A percentile compares a stretch with the other conserved stretches of the same genome.
Conservation (phyloP, 2,329 filamentous ascomycete genomes). For the Hypoxylon sp. region DNA sequence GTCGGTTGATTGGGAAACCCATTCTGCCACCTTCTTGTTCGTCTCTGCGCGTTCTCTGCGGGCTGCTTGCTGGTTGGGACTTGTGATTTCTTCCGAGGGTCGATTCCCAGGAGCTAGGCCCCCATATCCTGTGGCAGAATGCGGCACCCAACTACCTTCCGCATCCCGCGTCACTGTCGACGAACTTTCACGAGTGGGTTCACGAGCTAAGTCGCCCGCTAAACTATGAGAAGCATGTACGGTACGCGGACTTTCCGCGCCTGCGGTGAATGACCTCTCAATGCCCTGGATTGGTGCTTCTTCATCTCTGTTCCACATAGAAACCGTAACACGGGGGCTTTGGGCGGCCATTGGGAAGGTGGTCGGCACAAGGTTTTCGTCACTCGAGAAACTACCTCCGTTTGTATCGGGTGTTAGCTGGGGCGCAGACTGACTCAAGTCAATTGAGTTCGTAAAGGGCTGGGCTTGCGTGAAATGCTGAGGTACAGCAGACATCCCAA, state of each 20-base stretch:
- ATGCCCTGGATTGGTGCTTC: slow-evolving; percentile 53
- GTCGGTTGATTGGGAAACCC: slow-evolving; percentile 56
- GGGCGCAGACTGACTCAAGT: slow-evolving; percentile 49
- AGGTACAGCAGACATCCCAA: slow-evolving; percentile 53
- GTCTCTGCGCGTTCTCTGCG: slow-evolving; percentile 58
- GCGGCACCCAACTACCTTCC: slow-evolving; percentile 57
- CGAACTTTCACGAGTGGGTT: slow-evolving; percentile 37
- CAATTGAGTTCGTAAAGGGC: slow-evolving; percentile 48
- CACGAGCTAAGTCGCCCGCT: slow-evolving; percentile 54
- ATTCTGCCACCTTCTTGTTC: slow-evolving; percentile 63
- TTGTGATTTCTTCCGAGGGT: slow-evolving; percentile 57
- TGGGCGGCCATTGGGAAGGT: slow-evolving; percentile 58
- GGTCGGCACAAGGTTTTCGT: slow-evolving; percentile 59
- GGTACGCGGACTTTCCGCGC: slow-evolving; percentile 53
- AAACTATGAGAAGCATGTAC: slow-evolving; percentile 52
- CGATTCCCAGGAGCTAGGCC: slow-evolving; percentile 63
- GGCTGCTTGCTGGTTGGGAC: slow-evolving; percentile 62
- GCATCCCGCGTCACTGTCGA: slow-evolving; percentile 54
- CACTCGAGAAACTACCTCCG: slow-evolving; percentile 63
- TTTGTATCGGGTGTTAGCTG: slow-evolving; percentile 64
- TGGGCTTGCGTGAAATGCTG: slow-evolving; percentile 58
- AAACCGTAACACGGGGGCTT: slow-evolving; percentile 68
- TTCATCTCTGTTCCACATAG: slow-evolving; percentile 63
- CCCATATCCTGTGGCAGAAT: slow-evolving; percentile 55
- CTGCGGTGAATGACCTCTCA: slow-evolving; percentile 54